These are phyloP conservation scores for Tilletia walkeri DNA, from an alignment of 1,284 basidiomycete species.

Conservation along the genomic window DNA sequence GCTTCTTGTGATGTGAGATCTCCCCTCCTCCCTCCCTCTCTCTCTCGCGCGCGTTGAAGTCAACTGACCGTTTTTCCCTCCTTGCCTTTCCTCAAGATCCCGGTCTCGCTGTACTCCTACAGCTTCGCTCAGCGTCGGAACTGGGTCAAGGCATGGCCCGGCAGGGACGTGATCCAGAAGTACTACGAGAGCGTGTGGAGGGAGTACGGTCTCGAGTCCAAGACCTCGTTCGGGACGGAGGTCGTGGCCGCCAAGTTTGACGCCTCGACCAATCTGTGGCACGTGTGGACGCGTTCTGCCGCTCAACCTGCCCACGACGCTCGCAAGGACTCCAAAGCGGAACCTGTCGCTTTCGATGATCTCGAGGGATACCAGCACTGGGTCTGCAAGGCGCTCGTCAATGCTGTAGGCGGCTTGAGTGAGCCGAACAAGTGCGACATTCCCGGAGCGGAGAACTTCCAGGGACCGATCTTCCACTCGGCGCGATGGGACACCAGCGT, in stretches of 20 bases:
- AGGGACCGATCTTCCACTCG: constrained; percentile 50
- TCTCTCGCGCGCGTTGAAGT: background rate
- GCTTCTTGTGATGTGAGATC: constrained; percentile 39
- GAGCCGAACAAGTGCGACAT: constrained; percentile 49
- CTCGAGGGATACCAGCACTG: constrained; percentile 33
- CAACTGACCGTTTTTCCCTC: background rate
- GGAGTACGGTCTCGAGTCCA: constrained; percentile 36
- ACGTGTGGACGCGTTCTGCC: constrained; percentile 26
- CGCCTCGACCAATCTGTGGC: constrained; percentile 33
- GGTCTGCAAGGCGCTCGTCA: constrained; percentile 48
- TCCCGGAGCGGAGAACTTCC: constrained; percentile 46
- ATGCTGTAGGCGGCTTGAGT: constrained; percentile 48
- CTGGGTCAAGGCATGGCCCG: constrained; percentile 15
- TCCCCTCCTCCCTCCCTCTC: background rate
- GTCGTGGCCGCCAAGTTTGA: constrained; percentile 46
- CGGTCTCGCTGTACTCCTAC: constrained; percentile 50
- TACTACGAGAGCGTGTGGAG: constrained; percentile 45
- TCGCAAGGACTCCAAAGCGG: constrained; percentile 1
- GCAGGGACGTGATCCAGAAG: constrained; percentile 35
- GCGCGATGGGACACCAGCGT: constrained; percentile 55
- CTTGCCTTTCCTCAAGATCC: constrained; percentile 24
- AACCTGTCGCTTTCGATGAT: background rate
- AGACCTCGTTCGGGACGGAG: constrained; percentile 41
- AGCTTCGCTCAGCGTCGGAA: constrained; percentile 22
- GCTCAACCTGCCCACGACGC: constrained; percentile 1